Evolutionary conservation across 208 protist genomes (phyloP), one percentile per base, ranked within the genome.

Genomic region (Phytomonas francai): DNA sequence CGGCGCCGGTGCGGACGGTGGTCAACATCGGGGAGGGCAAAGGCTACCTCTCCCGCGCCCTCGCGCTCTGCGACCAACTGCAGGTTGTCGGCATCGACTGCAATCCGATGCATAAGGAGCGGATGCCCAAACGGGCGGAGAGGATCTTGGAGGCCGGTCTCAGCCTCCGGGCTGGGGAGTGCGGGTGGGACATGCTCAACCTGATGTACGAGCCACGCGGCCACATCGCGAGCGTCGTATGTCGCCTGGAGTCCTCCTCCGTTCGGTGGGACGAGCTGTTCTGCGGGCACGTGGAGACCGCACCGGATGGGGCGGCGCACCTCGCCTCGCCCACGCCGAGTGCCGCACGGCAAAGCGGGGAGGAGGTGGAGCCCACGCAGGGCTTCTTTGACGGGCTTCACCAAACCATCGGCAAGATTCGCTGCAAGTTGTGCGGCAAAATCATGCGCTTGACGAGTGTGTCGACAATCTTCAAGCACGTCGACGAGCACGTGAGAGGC

Each of bases 21-120:
- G 73, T 96, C 29, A 96, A 96, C 75, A 80, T 96, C n/a, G 91
- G 91, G 7, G 91, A 96, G 66, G 91, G 91, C 29, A 96, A 96
- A 63, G 91, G 91, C 28, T 96, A 96, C 68, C 83, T 94, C 0
- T 94, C 88, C 0, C 81, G 91, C 25, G 80, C 84, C 0, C 68
- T 96, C 6, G 84, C 91, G 4, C 71, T 96, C 54, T 91, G 83
- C 73, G 84, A 89, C 59, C 79, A 80, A 16, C 39, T 92, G 54
- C 87, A 94, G 70, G 84, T 94, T 7, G 56, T 96, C 29, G 91
- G 91, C 28, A 76, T 96, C 28, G 91, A 96, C 77, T 96, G 91
- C 74, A 96, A 96, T 60, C 88, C 91, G 1, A 56, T 72, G 5
- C 91, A 96, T 76, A 86, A 91, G 73, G 88, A 94, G 62, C 68